A percentile compares a stretch with the other conserved stretches of the same genome.
Conservation (phyloP, 2,329 filamentous ascomycete genomes). For the Shiraia bambusicola region DNA sequence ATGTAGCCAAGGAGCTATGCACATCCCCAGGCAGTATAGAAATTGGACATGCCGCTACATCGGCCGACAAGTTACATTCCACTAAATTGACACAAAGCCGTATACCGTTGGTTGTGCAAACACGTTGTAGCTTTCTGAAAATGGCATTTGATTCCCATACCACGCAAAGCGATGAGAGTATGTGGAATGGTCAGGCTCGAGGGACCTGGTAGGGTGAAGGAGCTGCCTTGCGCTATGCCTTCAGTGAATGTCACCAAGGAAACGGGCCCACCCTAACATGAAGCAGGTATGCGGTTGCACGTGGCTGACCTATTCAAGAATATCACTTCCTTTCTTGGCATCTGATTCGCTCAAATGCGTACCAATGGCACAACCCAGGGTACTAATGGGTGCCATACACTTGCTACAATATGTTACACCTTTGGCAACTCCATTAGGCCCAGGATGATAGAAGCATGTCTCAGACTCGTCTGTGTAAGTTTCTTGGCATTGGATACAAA, state of each 20-base stretch:
- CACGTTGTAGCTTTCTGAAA: too few species aligned
- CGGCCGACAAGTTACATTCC: too few species aligned
- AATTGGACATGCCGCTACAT: too few species aligned
- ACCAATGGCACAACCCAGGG: conserved; percentile 16
- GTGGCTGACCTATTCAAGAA: background rate
- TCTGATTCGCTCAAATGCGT: conserved; percentile 4
- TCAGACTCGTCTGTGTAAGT: conserved; percentile 6
- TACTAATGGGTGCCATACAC: conserved; percentile 10
- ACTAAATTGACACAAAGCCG: too few species aligned
- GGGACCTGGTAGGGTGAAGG: too few species aligned
- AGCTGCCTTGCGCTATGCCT: too few species aligned
- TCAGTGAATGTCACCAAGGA: background rate
- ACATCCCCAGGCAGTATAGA: too few species aligned
- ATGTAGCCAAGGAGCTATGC: too few species aligned
- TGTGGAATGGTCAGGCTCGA: too few species aligned
- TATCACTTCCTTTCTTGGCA: background rate
- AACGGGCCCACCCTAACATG: background rate
- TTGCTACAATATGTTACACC: conserved; percentile 7
- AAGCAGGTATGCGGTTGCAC: background rate
- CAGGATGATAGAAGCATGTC: conserved; percentile 22
- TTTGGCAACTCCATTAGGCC: conserved; percentile 3
- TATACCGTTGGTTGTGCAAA: too few species aligned
- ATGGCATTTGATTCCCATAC: too few species aligned
- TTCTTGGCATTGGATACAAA: conserved; percentile 18
- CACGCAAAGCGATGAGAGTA: too few species aligned